Evolutionary conservation across 345 rosid genomes (phyloP).

Genomic region (Pugionium cornutum): DNA sequence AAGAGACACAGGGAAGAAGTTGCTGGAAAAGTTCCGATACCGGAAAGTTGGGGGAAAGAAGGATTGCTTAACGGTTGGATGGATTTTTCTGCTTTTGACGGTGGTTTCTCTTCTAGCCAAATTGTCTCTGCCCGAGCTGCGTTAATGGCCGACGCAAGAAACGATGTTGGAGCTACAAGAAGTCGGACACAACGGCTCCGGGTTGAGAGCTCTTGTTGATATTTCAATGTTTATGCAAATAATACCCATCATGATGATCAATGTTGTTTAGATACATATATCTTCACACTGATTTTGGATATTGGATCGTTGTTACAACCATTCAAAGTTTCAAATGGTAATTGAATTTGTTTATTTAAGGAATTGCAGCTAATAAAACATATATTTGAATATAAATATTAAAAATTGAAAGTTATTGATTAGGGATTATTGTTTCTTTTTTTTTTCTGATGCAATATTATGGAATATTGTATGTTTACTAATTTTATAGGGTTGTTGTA

Average conservation of each 20-base stretch:
- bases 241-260: slow-evolving; percentile 5
- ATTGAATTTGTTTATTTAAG: not conserved
- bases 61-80: slow-evolving; percentile 63
- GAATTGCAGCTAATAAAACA: not conserved
- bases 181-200: slow-evolving; percentile 40
- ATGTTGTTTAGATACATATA: slow-evolving; percentile 8
- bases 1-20: slow-evolving; percentile 61
- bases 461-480: too few relatives aligned
- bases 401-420: too few relatives aligned
- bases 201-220: slow-evolving; percentile 49
- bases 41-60: slow-evolving; percentile 73
- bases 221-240: slow-evolving; percentile 21
- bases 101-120: slow-evolving; percentile 47
- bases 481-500: too few relatives aligned
- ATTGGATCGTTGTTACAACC: not conserved
- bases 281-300: not conserved
- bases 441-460: too few relatives aligned
- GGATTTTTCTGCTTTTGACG: slow-evolving; percentile 58
- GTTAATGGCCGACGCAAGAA: slow-evolving; percentile 47
- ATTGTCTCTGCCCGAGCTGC: slow-evolving; percentile 71
- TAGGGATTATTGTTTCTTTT: too few relatives aligned
- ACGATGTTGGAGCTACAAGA: slow-evolving; percentile 14
- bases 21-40: slow-evolving; percentile 55
- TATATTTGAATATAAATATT: too few relatives aligned
- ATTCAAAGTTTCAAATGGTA: slow-evolving; percentile 1